phyloP scores from a whole-genome alignment of 306 rosid species.

The Trichosanthes truncata region DNA sequence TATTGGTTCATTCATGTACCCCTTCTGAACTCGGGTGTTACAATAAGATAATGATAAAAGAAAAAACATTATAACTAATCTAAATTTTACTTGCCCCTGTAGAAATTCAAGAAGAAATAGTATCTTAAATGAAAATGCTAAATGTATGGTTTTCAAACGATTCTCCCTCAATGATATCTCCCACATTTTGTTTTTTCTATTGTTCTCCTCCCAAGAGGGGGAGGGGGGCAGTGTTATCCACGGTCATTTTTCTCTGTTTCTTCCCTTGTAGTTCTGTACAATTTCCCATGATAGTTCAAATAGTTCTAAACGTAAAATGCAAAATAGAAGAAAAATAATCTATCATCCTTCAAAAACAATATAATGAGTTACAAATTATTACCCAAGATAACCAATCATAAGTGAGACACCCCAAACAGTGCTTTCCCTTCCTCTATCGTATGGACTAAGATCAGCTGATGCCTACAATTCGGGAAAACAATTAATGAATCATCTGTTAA shows the following conservation, averaged over 20 bases:
- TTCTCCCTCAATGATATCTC: background rate
- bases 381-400: constrained; percentile 97
- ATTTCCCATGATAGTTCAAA: background rate
- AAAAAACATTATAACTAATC: background rate
- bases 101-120: background rate
- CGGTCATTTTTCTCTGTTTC: background rate
- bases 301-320: background rate
- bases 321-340: background rate
- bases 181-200: background rate
- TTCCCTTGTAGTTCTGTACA: background rate
- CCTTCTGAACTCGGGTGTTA: no score
- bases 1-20: no score
- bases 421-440: constrained; percentile 85
- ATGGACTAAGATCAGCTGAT: constrained; percentile 68
- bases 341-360: background rate
- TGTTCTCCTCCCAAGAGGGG: background rate
- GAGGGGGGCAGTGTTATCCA: background rate
- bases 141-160: background rate
- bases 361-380: constrained; percentile 20
- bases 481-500: constrained; percentile 16
- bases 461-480: constrained; percentile 47
- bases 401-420: constrained; percentile 84
- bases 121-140: background rate
- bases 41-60: background rate
- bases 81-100: background rate